These are phyloP conservation scores for Leccinum variicolor DNA, from an alignment of 768 basidiomycete genomes.

Conservation along the genomic window DNA sequence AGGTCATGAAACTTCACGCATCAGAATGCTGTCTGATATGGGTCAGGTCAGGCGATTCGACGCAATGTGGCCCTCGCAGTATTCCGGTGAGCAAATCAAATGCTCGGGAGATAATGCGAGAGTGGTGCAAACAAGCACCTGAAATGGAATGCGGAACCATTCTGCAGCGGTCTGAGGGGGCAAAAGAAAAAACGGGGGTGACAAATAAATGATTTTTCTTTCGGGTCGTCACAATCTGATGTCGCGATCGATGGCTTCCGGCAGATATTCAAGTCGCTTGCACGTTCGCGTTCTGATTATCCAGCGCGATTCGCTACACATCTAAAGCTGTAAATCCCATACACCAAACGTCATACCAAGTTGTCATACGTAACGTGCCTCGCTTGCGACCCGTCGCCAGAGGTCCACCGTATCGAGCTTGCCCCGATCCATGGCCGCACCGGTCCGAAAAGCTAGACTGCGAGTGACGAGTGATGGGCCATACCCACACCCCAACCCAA, in stretches of 20 bases:
- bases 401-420: background rate
- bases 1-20: no score
- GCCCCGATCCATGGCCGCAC: constrained; percentile 13
- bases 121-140: background rate
- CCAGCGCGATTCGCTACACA: background rate
- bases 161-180: background rate
- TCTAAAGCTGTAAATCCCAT: background rate
- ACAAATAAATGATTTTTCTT: background rate
- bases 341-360: background rate
- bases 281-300: background rate
- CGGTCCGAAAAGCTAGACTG: background rate
- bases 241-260: background rate
- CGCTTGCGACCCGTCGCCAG: background rate
- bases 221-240: background rate
- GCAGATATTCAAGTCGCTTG: background rate
- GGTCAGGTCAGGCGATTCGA: no score
- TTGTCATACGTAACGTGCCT: background rate
- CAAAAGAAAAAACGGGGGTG: background rate
- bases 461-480: background rate
- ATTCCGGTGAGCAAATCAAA: background rate
- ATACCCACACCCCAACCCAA: constrained; percentile 5
- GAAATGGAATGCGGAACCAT: background rate
- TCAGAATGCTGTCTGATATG: no score
- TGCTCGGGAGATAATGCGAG: background rate
- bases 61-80: no score